A percentile compares a stretch with the other conserved stretches of the same genome.
These are phyloP conservation scores for Apocynum venetum DNA, from an alignment of 257 asterid genomes.

Conservation along the genomic window DNA sequence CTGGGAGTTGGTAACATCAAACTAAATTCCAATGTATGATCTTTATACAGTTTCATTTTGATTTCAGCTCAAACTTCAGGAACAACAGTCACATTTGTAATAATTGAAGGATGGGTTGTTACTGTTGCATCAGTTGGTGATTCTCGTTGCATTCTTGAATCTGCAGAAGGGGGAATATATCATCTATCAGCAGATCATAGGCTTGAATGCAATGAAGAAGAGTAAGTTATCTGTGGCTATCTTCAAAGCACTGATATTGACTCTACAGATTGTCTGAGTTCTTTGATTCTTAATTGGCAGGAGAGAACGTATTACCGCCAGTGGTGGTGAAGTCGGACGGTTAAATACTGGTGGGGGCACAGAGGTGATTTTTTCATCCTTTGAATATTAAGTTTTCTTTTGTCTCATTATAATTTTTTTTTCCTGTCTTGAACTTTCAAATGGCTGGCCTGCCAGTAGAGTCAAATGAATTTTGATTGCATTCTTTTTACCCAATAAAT, in stretches of 20 bases:
- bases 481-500: background rate
- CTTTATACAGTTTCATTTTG: constrained; percentile 23
- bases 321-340: constrained; percentile 98
- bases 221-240: constrained; percentile 47
- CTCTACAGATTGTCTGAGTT: constrained; percentile 16
- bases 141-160: constrained; percentile 91
- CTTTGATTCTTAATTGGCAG: constrained; percentile 38
- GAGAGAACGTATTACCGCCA: constrained; percentile 84
- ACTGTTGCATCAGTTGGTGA: constrained; percentile 99
- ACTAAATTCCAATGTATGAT: background rate
- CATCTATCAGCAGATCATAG: constrained; percentile 96
- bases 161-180: constrained; percentile 79
- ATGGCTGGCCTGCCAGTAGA: background rate
- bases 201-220: constrained; percentile 92
- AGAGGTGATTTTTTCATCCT: constrained; percentile 46
- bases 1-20: background rate
- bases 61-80: constrained; percentile 88
- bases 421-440: background rate
- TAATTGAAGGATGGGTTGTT: constrained; percentile 88
- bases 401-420: background rate
- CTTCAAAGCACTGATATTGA: constrained; percentile 1
- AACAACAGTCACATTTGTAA: constrained; percentile 92
- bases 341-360: constrained; percentile 99
- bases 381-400: background rate
- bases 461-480: background rate